Conservation (phyloP, 176 grass and related monocot species). For the Chloris gayana region DNA sequence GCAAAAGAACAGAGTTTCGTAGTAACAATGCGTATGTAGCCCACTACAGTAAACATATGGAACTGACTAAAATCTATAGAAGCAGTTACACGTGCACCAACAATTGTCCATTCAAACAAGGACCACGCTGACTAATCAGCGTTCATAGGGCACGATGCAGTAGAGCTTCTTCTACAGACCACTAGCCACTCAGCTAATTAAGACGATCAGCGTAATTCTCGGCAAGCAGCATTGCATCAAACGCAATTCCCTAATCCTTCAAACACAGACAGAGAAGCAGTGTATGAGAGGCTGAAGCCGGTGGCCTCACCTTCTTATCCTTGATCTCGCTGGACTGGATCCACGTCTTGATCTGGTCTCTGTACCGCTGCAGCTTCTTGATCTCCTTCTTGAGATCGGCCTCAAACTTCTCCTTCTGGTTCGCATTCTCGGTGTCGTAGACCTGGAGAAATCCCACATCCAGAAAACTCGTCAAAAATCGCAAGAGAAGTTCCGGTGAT, state of each 20-base stretch:
- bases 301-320: constrained; percentile 84
- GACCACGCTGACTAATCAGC: not conserved
- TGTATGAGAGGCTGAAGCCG: not conserved
- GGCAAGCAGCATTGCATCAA: not conserved
- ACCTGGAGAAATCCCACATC: constrained; percentile 53
- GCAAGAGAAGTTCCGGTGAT: not conserved
- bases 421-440: constrained; percentile 96
- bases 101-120: not conserved
- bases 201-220: not conserved
- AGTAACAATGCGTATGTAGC: not conserved
- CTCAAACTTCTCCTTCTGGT: constrained; percentile 99
- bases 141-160: not conserved
- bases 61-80: not conserved
- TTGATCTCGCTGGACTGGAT: constrained; percentile 99
- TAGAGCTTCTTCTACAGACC: not conserved
- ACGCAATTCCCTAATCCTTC: not conserved
- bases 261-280: not conserved
- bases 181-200: not conserved
- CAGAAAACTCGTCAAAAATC: not conserved
- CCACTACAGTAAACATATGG: not conserved
- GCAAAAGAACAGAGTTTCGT: not conserved
- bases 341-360: constrained; percentile 99
- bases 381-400: constrained; percentile 99
- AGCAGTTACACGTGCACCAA: not conserved
- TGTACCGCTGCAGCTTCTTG: constrained; percentile 96